A percentile compares a stretch with the other conserved stretches of the same genome.
These are phyloP conservation scores for Suhomyces kunorum DNA, from an alignment of 1,139 yeast genomes.

Conservation along the genomic window DNA sequence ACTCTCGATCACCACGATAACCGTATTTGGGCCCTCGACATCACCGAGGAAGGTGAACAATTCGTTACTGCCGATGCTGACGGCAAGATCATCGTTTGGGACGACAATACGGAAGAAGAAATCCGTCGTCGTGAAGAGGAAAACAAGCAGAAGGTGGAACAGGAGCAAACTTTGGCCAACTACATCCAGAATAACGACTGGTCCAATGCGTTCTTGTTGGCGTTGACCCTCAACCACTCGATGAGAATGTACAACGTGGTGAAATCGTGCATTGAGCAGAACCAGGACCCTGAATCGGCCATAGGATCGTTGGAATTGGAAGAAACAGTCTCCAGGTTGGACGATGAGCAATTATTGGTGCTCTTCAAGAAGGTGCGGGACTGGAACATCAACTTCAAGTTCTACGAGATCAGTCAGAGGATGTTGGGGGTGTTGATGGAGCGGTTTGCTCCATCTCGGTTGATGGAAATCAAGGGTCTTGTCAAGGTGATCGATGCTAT, in stretches of 20 bases:
- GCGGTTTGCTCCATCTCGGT: slow-evolving; percentile 52
- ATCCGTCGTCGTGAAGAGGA: slow-evolving; percentile 42
- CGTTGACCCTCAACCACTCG: slow-evolving; percentile 83
- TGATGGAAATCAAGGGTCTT: slow-evolving; percentile 67
- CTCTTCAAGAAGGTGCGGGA: slow-evolving; percentile 79
- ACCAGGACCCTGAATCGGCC: slow-evolving; percentile 48
- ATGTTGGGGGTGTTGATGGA: slow-evolving; percentile 64
- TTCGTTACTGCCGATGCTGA: slow-evolving; percentile 93
- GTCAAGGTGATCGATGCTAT: slow-evolving; percentile 70
- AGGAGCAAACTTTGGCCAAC: slow-evolving; percentile 82
- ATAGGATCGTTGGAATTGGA: slow-evolving; percentile 69
- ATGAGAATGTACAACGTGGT: slow-evolving; percentile 77
- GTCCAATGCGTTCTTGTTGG: slow-evolving; percentile 84
- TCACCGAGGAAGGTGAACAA: slow-evolving; percentile 63
- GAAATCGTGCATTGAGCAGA: slow-evolving; percentile 46
- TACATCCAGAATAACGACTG: slow-evolving; percentile 72
- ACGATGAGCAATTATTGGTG: slow-evolving; percentile 56
- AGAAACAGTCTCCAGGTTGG: slow-evolving; percentile 57
- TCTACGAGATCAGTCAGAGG: slow-evolving; percentile 78
- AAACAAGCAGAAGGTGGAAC: slow-evolving; percentile 66
- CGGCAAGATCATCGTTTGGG: slow-evolving; percentile 87
- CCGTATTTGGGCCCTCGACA: slow-evolving; percentile 88
- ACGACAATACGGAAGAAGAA: slow-evolving; percentile 77
- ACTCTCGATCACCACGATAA: slow-evolving; percentile 92
- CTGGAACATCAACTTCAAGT: slow-evolving; percentile 90